Conservation (phyloP, 2,329 filamentous ascomycete species). For the Colletotrichum graminicola region DNA sequence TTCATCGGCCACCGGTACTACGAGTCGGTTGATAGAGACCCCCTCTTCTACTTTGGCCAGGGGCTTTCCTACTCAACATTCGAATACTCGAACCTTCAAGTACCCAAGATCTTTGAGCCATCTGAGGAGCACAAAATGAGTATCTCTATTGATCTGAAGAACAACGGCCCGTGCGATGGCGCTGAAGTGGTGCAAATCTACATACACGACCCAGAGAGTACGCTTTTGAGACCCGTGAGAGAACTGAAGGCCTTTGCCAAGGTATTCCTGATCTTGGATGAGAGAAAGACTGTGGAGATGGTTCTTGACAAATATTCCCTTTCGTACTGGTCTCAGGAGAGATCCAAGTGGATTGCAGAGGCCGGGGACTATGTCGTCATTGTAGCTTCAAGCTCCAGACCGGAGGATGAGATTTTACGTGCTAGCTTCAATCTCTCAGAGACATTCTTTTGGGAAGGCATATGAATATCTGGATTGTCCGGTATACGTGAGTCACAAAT, state of each 20-base stretch:
- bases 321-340: conserved; percentile 77
- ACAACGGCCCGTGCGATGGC: conserved; percentile 29
- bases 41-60: conserved; percentile 83
- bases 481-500: not conserved
- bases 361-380: conserved; percentile 73
- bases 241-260: conserved; percentile 77
- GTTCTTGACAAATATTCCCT: conserved; percentile 46
- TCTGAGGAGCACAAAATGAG: conserved; percentile 58
- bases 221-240: conserved; percentile 67
- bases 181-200: conserved; percentile 67
- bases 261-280: conserved; percentile 69
- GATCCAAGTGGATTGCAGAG: conserved; percentile 74
- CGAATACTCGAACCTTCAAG: conserved; percentile 62
- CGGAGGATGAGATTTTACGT: conserved; percentile 27
- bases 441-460: conserved; percentile 39
- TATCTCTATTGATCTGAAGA: conserved; percentile 34
- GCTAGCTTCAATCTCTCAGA: conserved; percentile 24
- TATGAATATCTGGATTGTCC: not conserved
- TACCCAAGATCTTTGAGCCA: conserved; percentile 51
- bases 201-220: conserved; percentile 55
- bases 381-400: conserved; percentile 51
- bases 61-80: conserved; percentile 85
- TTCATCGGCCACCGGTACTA: conserved; percentile 87
- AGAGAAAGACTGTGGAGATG: conserved; percentile 68
- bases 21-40: conserved; percentile 74